Conservation (phyloP, 352 stramenopile genomes). For the Elongisporangium prolatum region DNA sequence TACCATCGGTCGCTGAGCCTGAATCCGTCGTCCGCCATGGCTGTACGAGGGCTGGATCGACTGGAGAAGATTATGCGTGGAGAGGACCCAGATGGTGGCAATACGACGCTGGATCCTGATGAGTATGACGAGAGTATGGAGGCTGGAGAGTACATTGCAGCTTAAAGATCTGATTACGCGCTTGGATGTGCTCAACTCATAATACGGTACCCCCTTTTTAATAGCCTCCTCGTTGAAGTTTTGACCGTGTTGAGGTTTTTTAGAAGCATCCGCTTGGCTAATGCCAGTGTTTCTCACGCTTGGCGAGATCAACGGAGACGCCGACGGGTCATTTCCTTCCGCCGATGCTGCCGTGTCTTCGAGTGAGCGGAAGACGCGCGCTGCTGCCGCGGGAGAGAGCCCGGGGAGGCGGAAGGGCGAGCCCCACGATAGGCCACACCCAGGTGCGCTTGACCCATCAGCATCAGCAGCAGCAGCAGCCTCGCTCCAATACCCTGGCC, state of each 20-base stretch:
- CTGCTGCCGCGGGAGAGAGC: neutral
- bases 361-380: neutral
- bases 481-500: neutral
- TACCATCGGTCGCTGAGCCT: constrained; percentile 66
- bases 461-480: neutral
- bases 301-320: neutral
- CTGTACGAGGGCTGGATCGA: constrained; percentile 51
- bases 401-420: neutral
- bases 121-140: constrained; percentile 56
- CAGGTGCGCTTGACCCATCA: neutral
- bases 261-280: neutral
- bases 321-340: neutral
- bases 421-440: neutral
- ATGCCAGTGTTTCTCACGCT: neutral
- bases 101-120: constrained; percentile 46
- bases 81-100: constrained; percentile 67
- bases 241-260: neutral
- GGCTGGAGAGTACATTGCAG: constrained; percentile 31
- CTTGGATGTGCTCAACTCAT: neutral
- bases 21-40: constrained; percentile 46
- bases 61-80: constrained; percentile 80
- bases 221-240: neutral
- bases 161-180: neutral
- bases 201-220: neutral
- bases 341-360: neutral